Evolutionary conservation across 495 filamentous ascomycete species (phyloP), one percentile per base, ranked within the genome.

Genomic region (Aspergillus mulundensis): DNA sequence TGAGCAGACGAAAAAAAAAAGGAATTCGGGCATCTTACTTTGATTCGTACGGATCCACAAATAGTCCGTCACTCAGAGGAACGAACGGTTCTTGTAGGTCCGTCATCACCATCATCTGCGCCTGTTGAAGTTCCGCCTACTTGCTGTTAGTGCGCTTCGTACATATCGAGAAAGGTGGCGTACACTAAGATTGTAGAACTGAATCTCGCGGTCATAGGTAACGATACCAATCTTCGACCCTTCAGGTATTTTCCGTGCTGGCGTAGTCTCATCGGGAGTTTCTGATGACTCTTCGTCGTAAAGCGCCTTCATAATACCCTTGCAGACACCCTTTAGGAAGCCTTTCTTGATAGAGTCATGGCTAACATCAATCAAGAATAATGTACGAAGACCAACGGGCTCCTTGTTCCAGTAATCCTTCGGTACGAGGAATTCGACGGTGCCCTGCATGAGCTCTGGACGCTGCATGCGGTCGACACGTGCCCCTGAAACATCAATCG

Each of bases 391-490:
- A 15, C 88, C 88, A 16, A 93, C 88, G 0, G 91, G 95, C 68
- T 95, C 89, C 72, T 94, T 95, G 16, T 90, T 91, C 92, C 91
- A 97, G 71, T 97, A 97, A 70, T 99, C 94, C 72, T 96, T 97
- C 36, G 94, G 94, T 6, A 97, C 94, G 58, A 91, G 76, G 61
- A 96, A 99, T 64, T 99, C 94, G 32, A 96, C 91, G 0, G 94
- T 97, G 21, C 94, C 94, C 56, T 87, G 84, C 58, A 84, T 87
- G 61, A 99, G 74, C 68, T 99, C 94, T 3, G 94, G 95, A 53
- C 94, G 78, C 66, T 95, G 88, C 68, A 88, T 83, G 38, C 94
- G 84, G 67, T 99, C 94, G 24, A 95, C 84, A 49, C 94, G 87
- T 34, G 87, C 79, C 24, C 95, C 95, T 34, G 87, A 86, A 18